These are phyloP conservation scores for Xanthoconium purpureum DNA, from an alignment of 768 basidiomycete genomes.

Conservation along the genomic window DNA sequence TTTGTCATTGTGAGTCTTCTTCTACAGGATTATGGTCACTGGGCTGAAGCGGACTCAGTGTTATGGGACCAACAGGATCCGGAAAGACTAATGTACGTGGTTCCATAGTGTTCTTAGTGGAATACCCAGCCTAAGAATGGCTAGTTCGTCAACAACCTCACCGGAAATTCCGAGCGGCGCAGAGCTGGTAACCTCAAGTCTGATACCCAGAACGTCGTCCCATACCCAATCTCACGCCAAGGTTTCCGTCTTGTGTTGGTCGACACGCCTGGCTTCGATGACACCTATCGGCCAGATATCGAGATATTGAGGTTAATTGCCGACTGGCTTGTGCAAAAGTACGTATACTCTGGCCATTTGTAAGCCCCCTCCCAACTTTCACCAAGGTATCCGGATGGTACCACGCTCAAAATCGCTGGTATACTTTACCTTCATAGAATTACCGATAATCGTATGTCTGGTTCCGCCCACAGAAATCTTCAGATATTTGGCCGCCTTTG, in stretches of 20 bases:
- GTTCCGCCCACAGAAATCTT: conserved; percentile 31
- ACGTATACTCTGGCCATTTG: background rate
- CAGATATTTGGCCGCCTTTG: conserved; percentile 35
- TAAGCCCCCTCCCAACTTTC: background rate
- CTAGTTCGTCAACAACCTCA: conserved; percentile 16
- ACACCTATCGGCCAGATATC: conserved; percentile 13
- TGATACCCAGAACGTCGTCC: conserved; percentile 6
- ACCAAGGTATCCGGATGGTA: conserved; percentile 8
- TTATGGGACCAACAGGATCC: conserved; percentile 27
- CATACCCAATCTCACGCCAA: background rate
- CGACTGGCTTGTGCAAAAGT: conserved; percentile 18
- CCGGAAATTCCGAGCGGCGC: background rate
- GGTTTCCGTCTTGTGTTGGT: conserved; percentile 9
- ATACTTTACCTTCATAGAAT: conserved; percentile 36
- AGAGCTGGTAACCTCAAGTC: conserved; percentile 5
- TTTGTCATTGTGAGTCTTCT: conserved; percentile 7
- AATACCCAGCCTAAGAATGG: background rate
- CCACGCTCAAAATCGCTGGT: conserved; percentile 22
- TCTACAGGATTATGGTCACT: background rate
- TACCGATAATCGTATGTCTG: conserved; percentile 34
- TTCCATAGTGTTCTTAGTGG: background rate
- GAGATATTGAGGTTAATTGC: conserved; percentile 13
- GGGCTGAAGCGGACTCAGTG: conserved; percentile 6
- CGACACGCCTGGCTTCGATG: conserved; percentile 23
- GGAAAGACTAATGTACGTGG: conserved; percentile 24